phyloP scores from a whole-genome alignment of 2,329 filamentous ascomycete species.

The Stagonosporopsis vannaccii region DNA sequence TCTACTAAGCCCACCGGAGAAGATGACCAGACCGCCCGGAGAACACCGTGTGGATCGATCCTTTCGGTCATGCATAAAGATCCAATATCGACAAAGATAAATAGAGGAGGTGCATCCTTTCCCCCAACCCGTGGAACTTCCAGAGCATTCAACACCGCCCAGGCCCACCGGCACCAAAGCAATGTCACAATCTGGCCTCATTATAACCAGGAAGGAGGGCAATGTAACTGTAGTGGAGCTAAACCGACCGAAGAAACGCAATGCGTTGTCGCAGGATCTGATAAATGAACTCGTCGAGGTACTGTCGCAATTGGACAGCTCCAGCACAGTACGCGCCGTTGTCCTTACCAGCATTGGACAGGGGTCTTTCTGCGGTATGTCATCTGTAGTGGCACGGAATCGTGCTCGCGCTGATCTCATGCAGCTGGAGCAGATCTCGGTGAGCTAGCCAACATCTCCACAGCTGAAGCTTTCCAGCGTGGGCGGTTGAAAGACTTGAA shows the following conservation, averaged over 20 bases:
- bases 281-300: constrained; percentile 49
- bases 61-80: background rate
- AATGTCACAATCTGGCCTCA: constrained; percentile 16
- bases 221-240: constrained; percentile 59
- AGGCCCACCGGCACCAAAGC: background rate
- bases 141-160: background rate
- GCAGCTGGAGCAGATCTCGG: constrained; percentile 92
- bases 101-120: constrained; percentile 1
- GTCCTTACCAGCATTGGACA: constrained; percentile 83
- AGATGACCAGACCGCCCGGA: background rate
- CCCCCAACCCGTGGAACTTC: background rate
- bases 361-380: constrained; percentile 73
- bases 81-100: constrained; percentile 3
- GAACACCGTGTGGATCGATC: background rate
- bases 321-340: constrained; percentile 29
- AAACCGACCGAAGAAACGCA: constrained; percentile 64
- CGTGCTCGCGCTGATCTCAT: constrained; percentile 15
- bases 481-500: constrained; percentile 96
- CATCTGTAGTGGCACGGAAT: constrained; percentile 10
- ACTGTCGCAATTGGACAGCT: constrained; percentile 26
- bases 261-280: constrained; percentile 64
- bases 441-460: constrained; percentile 90
- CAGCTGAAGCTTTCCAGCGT: constrained; percentile 80
- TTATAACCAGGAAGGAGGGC: constrained; percentile 28
- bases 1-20: background rate